A percentile compares a stretch with the other conserved stretches of the same genome.
Evolutionary conservation across 1,284 basidiomycete species (phyloP).

Genomic region (Papiliotrema flavescens): DNA sequence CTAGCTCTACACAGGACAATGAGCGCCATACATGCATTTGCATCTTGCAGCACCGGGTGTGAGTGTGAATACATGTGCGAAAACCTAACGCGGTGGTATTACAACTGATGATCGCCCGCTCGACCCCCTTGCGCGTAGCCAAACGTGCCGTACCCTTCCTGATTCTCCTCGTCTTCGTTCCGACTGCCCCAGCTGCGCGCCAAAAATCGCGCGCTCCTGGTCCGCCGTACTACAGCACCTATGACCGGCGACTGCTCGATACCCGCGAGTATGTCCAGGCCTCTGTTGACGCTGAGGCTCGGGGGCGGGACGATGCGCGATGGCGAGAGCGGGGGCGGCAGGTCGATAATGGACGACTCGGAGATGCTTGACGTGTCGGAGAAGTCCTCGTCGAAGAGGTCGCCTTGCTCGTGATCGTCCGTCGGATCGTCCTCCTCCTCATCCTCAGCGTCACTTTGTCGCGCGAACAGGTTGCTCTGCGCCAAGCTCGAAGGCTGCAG

Average conservation of each 20-base stretch:
- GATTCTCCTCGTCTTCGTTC: neutral
- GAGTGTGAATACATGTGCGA: no score
- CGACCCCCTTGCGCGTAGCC: neutral
- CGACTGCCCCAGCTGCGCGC: conserved; percentile 22
- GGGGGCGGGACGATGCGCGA: conserved; percentile 16
- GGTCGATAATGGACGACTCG: conserved; percentile 35
- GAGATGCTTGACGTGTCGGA: conserved; percentile 19
- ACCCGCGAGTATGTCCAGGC: conserved; percentile 6
- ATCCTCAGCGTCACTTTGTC: neutral
- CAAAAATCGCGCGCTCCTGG: conserved; percentile 23
- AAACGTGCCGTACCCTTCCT: neutral
- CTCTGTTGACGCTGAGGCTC: conserved; percentile 17
- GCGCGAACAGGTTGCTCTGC: no score
- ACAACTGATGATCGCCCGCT: no score
- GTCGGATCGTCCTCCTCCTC: neutral
- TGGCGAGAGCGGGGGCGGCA: conserved; percentile 24
- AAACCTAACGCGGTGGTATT: no score
- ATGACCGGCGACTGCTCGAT: conserved; percentile 15
- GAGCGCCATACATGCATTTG: neutral
- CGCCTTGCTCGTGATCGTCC: neutral
- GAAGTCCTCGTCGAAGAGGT: conserved; percentile 2
- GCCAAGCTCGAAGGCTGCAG: no score
- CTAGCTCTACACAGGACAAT: no score
- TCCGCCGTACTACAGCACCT: conserved; percentile 19
- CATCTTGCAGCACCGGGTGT: no score